These are phyloP conservation scores for Aspergillus texensis DNA, from an alignment of 2,329 filamentous ascomycete species.

Conservation along the genomic window DNA sequence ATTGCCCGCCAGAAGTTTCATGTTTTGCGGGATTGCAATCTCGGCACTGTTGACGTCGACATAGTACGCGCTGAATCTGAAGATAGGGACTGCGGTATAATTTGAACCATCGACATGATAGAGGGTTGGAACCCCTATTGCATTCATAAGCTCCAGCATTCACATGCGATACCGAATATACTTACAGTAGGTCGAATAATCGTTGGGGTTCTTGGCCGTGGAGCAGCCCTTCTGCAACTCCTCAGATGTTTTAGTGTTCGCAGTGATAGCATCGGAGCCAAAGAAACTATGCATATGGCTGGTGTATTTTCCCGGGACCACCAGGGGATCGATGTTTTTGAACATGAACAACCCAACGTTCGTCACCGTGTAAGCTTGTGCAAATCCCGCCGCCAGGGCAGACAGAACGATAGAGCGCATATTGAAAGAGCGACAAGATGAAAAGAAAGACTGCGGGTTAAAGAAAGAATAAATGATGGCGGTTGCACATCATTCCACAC, in stretches of 20 bases:
- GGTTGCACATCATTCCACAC: neutral
- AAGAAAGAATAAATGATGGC: neutral
- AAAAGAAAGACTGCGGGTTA: neutral
- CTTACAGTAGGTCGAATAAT: conserved; percentile 20
- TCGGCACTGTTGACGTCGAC: conserved; percentile 12
- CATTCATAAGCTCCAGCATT: neutral
- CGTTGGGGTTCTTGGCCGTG: conserved; percentile 18
- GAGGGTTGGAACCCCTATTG: conserved; percentile 19
- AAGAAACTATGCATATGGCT: conserved; percentile 25
- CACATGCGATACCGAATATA: neutral
- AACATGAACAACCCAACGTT: conserved; percentile 17
- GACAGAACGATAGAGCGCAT: conserved; percentile 8
- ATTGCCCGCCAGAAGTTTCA: conserved; percentile 18
- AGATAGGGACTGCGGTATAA: conserved; percentile 15
- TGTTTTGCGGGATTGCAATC: conserved; percentile 18
- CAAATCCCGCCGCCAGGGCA: conserved; percentile 15
- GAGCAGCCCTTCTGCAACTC: conserved; percentile 19
- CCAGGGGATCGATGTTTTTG: conserved; percentile 21
- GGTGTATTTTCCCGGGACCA: conserved; percentile 18
- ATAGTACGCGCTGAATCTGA: conserved; percentile 23
- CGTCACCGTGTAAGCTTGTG: conserved; percentile 21
- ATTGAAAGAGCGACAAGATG: neutral
- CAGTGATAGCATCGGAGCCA: conserved; percentile 18
- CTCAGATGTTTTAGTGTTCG: conserved; percentile 16
- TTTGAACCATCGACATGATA: conserved; percentile 19